Conservation (phyloP, 768 basidiomycete genomes). For the Pleurotus sapidus region DNA sequence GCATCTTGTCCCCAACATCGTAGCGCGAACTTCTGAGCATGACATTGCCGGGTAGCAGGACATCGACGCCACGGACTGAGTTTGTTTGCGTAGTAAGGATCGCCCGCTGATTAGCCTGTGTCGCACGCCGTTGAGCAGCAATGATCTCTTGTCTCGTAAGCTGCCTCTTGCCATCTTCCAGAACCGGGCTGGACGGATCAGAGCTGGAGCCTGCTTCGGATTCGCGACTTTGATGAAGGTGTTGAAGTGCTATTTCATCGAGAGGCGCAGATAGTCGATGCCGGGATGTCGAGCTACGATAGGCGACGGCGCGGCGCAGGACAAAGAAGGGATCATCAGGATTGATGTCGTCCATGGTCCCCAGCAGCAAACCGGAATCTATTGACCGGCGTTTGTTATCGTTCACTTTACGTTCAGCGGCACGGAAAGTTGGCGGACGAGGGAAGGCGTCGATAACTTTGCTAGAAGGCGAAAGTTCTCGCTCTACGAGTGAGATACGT, state of each 20-base stretch:
- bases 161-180: slow-evolving; percentile 29
- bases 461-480: slow-evolving; percentile 74
- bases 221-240: slow-evolving; percentile 68
- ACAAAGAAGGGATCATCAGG: slow-evolving; percentile 88
- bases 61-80: slow-evolving; percentile 82
- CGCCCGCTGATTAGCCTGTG: slow-evolving; percentile 82
- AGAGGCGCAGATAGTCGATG: slow-evolving; percentile 73
- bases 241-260: slow-evolving; percentile 79
- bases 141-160: slow-evolving; percentile 86
- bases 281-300: slow-evolving; percentile 68
- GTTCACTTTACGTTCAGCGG: slow-evolving; percentile 54
- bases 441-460: slow-evolving; percentile 83
- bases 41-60: slow-evolving; percentile 81
- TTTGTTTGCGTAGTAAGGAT: slow-evolving; percentile 81
- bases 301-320: slow-evolving; percentile 77
- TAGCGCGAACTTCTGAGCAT: slow-evolving; percentile 83
- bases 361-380: slow-evolving; percentile 73
- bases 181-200: slow-evolving; percentile 31
- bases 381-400: slow-evolving; percentile 82
- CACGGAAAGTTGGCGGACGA: slow-evolving; percentile 68
- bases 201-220: slow-evolving; percentile 52
- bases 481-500: slow-evolving; percentile 46
- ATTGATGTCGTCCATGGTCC: slow-evolving; percentile 69
- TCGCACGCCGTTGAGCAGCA: slow-evolving; percentile 86
- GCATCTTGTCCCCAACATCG: slow-evolving; percentile 67